Evolutionary conservation across 345 rosid genomes (phyloP), one percentile per base, ranked within the genome.

Genomic region (Nephelium lappaceum): DNA sequence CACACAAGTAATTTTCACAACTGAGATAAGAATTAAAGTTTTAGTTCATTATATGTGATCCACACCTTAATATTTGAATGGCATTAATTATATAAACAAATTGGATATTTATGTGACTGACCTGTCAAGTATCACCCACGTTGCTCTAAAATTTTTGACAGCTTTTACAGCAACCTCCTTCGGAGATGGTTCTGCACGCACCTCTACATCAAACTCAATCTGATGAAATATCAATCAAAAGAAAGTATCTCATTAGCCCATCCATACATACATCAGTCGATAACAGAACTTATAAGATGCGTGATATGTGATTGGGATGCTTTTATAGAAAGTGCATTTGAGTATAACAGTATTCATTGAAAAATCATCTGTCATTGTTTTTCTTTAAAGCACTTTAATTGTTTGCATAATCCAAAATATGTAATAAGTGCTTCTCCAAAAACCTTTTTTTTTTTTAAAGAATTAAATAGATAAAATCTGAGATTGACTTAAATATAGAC

Each of bases 71-170:
- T 27, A 31, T 31, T 31, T 31, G 36, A 31, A 31, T 31, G 3
- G 36, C 36, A 31, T 31, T 31, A 31, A 31, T 31, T 31, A 31
- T 31, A 31, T 31, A 31, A 31, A 31, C 36, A 31, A 31, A 31
- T 31, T 31, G 3, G 36, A 31, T 31, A 31, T 1, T 31, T 2
- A 31, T 31, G 2, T 55, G 69, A 78, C 84, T 24, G n/a, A 87
- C 93, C 90, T 90, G 79, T 88, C 93, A 71, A 90, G 90, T 43
- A 90, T 72, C 42, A 88, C 77, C 89, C 86, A 90, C 42, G 91
- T 90, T 27, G 91, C 90, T 73, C 75, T 69, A 31, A 88, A 72
- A 42, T 8, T 84, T 82, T 41, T 82, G 53, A 84, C 86, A 79
- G 87, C 83, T 69, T 66, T 61, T 36, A 83, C 31, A 16, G 89